Conservation (phyloP, 805 yeast species). For the Kazachstania martiniae region DNA sequence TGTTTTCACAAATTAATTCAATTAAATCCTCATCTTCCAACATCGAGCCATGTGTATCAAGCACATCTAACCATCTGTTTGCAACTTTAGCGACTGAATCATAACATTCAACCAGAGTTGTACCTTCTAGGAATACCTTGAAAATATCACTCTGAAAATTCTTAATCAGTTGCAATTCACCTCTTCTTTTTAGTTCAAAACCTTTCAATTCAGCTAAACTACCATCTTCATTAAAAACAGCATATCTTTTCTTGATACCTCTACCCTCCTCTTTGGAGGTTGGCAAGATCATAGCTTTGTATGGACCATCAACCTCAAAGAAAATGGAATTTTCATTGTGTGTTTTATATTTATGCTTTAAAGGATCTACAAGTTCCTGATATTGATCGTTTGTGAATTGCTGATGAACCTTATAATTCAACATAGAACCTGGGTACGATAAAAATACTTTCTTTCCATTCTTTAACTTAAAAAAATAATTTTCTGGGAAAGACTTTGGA, state of each 20-base stretch:
- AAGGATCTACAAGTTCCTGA: constrained; percentile 71
- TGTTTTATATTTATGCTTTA: constrained; percentile 57
- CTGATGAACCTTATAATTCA: constrained; percentile 85
- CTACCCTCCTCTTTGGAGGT: constrained; percentile 97
- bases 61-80: constrained; percentile 88
- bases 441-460: constrained; percentile 68
- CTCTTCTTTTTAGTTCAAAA: constrained; percentile 91
- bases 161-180: constrained; percentile 86
- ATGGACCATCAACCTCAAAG: constrained; percentile 98
- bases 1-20: constrained; percentile 90
- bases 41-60: constrained; percentile 77
- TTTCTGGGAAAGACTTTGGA: constrained; percentile 89
- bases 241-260: constrained; percentile 91
- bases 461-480: constrained; percentile 55
- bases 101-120: constrained; percentile 68
- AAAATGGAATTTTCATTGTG: constrained; percentile 87
- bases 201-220: constrained; percentile 92
- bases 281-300: constrained; percentile 93
- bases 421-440: constrained; percentile 94
- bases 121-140: constrained; percentile 81
- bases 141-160: constrained; percentile 93
- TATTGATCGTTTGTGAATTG: constrained; percentile 90
- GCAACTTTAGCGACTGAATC: constrained; percentile 86
- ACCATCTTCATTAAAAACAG: constrained; percentile 93
- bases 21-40: constrained; percentile 90